phyloP scores from a whole-genome alignment of 176 grass and related monocot genomes.

The bread wheat (Triticum aestivum) region IWGSC_CS_RefSeq_v2.1 NC_057797.1:9864434-9864933 shows the following conservation, averaged over 20 bases:
- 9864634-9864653: slow-evolving; percentile 6
- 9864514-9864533: no score
- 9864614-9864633: no score
- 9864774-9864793: slow-evolving; percentile 47
- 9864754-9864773: slow-evolving; percentile 95
- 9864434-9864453: neutral
- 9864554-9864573: no score
- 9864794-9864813: neutral
- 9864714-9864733: slow-evolving; percentile 99
- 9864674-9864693: slow-evolving; percentile 65
- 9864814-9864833: neutral
- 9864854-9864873: neutral
- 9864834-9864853: neutral
- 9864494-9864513: no score
- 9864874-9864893: neutral
- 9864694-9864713: slow-evolving; percentile 95
- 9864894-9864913: slow-evolving; percentile 67
- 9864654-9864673: slow-evolving; percentile 16
- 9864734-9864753: slow-evolving; percentile 81
- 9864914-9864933: slow-evolving; percentile 66
- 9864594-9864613: no score
- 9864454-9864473: no score
- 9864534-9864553: no score
- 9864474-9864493: no score
- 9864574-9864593: no score